Evolutionary conservation across 495 filamentous ascomycete genomes (phyloP).

Genomic region (Aeminium ludgeri): DNA sequence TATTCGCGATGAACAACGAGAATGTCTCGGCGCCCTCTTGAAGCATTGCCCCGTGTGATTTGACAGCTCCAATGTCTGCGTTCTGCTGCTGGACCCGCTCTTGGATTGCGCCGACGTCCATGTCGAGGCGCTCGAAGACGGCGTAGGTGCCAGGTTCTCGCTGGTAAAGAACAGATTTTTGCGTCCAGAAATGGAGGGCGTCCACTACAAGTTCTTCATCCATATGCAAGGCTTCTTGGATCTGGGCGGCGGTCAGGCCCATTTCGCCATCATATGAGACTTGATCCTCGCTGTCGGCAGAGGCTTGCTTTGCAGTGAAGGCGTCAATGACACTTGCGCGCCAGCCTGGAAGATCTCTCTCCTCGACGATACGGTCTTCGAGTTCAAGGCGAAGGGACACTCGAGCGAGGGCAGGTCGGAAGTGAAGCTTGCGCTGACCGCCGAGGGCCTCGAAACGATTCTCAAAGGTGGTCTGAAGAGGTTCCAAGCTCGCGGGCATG

Average conservation of each 20-base stretch:
- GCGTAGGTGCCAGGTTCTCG: slow-evolving; percentile 34
- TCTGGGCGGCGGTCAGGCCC: slow-evolving; percentile 40
- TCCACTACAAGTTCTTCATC: slow-evolving; percentile 54
- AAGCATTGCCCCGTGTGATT: slow-evolving; percentile 20
- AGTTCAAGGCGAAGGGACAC: slow-evolving; percentile 70
- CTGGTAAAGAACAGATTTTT: slow-evolving; percentile 58
- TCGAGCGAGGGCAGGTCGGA: slow-evolving; percentile 67
- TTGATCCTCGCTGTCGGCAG: slow-evolving; percentile 23
- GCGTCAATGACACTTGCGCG: slow-evolving; percentile 82
- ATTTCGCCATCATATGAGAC: slow-evolving; percentile 23
- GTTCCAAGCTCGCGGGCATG: slow-evolving; percentile 45
- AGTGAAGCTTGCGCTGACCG: slow-evolving; percentile 62
- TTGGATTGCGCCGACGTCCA: slow-evolving; percentile 36
- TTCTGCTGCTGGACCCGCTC: slow-evolving; percentile 31
- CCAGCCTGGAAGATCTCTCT: slow-evolving; percentile 62
- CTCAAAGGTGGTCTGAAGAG: slow-evolving; percentile 53
- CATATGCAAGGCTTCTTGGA: slow-evolving; percentile 57
- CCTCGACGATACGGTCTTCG: slow-evolving; percentile 52
- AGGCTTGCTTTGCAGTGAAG: slow-evolving; percentile 29
- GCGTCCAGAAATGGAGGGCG: slow-evolving; percentile 73
- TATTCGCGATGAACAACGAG: slow-evolving; percentile 78
- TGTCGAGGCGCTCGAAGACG: slow-evolving; percentile 45
- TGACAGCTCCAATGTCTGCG: slow-evolving; percentile 23
- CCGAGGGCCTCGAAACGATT: slow-evolving; percentile 46
- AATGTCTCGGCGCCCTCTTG: slow-evolving; percentile 71